Evolutionary conservation across 805 yeast species (phyloP), one percentile per base, ranked within the genome.

Genomic region (Candida multigemmis): DNA sequence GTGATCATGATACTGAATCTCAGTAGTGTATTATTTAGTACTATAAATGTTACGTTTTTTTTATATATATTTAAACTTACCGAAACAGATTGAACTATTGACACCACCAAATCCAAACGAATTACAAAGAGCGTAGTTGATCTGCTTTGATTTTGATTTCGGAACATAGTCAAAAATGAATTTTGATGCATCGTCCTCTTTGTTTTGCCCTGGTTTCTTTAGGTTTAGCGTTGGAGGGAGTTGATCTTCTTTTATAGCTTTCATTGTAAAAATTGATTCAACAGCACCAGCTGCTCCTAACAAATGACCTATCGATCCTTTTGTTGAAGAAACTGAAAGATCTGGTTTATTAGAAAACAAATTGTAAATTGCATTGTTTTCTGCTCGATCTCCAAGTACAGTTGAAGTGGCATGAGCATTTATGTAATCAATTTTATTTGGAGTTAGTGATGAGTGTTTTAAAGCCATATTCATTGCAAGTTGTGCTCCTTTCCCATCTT

Each of bases 351-450:
- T 23, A 5, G 27, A n/a, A 29, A 84, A 71, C 4, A 80, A 41
- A 4, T 66, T 49, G 25, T 59, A 50, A 26, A 91, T 76, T 3
- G 97, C 97, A 22, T 48, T 47, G 42, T 80, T 74, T 46, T 91
- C 99, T 1, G 95, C 91, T 12, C 74, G 56, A 45, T 91, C 99
- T 4, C 99, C 99, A 3, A 87, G 55, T 5, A 62, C 57, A 0
- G 99, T 91, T 0, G 95, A 83, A 0, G 99, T 91, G 1, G 99
- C 98, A 52, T 91, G 99, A 2, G 98, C 96, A 53, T 93, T 91
- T 25, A 91, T 65, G 44, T 86, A 91, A 24, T 70, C 85, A 12
- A 89, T 62, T 2, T 70, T 60, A 3, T 43, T 23, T 0, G 75
- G 65, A 1, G 48, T 46, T 2, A 77, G 32, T 1, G 61, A 61